Evolutionary conservation across 2,329 filamentous ascomycete genomes (phyloP), one percentile per base, ranked within the genome.

Genomic region (Cercospora sojina): DNA sequence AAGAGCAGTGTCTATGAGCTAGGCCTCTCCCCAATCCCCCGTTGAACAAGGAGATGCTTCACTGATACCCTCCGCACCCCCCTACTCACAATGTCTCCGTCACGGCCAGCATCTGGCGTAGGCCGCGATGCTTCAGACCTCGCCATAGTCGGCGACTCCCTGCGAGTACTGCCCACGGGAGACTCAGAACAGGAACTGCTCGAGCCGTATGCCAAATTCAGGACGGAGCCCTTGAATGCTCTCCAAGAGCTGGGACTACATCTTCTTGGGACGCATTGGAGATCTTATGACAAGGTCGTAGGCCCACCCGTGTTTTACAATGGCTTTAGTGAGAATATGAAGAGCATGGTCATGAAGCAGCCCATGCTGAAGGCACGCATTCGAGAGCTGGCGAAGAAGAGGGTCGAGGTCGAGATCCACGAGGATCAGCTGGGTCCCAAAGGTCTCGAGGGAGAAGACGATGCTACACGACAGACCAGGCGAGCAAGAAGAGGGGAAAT

Each of bases 261-360:
- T 80, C 91, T 98, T 70, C 94, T 92, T 12, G 95, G 95, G 63
- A 90, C 91, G 59, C 94, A 93, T 77, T 99, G 95, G 95, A 91
- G 95, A 68, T 92, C 91, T 67, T 99, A 99, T 81, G 92, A 98
- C 76, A 83, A 90, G 69, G 86, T 93, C 69, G 90, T 98, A 73
- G 95, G 95, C 23, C 93, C 97, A 77, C 92, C 93, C 9, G 90
- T 97, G 70, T 98, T 94, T 82, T 99, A 97, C 79, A 81, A 89
- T 0, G 95, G 95, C 27, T 99, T 97, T 80, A 90, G 89, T 29
- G 94, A 97, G 70, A 88, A 92, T 66, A 97, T 99, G 87, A 96
- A 91, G 80, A 83, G 83, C 23, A 84, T 86, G 73, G 90, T 98
- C 29, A 82, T 97, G 73, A 88, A 85, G 16, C 92, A 91, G 38